Conservation (phyloP, 2,329 filamentous ascomycete genomes). For the Rhinocladiella mackenziei region DNA sequence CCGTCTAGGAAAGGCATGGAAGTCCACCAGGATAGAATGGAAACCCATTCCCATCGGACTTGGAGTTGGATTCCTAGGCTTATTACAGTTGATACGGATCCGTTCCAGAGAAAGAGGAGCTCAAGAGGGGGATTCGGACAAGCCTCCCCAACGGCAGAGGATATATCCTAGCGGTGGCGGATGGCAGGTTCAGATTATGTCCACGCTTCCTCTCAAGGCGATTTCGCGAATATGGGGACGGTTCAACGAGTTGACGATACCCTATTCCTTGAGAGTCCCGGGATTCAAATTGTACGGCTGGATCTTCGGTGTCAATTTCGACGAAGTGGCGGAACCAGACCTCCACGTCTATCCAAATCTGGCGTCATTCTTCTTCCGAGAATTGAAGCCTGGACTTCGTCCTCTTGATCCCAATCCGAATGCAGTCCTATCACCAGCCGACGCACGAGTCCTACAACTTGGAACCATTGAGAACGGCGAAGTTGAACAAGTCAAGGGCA, state of each 20-base stretch:
- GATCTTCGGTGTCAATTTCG: constrained; percentile 84
- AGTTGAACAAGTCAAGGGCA: constrained; percentile 97
- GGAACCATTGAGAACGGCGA: constrained; percentile 88
- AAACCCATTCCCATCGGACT: constrained; percentile 84
- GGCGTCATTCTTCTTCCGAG: constrained; percentile 94
- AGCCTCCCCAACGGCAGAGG: constrained; percentile 53
- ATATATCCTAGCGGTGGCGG: constrained; percentile 74
- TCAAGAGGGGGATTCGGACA: constrained; percentile 41
- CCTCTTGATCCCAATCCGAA: constrained; percentile 78
- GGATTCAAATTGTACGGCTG: constrained; percentile 90
- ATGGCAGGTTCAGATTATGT: constrained; percentile 93
- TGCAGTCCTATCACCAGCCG: constrained; percentile 79
- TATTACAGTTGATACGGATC: constrained; percentile 78
- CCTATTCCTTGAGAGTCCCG: constrained; percentile 80
- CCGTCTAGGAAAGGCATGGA: constrained; percentile 55
- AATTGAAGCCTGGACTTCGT: constrained; percentile 79
- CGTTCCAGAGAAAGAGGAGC: constrained; percentile 47
- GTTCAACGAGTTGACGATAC: constrained; percentile 86
- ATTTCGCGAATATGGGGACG: constrained; percentile 83
- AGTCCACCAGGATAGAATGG: constrained; percentile 72
- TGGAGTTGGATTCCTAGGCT: constrained; percentile 77
- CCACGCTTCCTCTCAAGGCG: constrained; percentile 83
- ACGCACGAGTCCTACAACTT: constrained; percentile 87
- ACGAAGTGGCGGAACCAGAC: constrained; percentile 83
- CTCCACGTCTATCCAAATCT: constrained; percentile 88